Percentiles rank a stretch among this genome's conserved stretches.
phyloP scores from a whole-genome alignment of 208 protist genomes.

The Trichomonas vaginalis region DNA sequence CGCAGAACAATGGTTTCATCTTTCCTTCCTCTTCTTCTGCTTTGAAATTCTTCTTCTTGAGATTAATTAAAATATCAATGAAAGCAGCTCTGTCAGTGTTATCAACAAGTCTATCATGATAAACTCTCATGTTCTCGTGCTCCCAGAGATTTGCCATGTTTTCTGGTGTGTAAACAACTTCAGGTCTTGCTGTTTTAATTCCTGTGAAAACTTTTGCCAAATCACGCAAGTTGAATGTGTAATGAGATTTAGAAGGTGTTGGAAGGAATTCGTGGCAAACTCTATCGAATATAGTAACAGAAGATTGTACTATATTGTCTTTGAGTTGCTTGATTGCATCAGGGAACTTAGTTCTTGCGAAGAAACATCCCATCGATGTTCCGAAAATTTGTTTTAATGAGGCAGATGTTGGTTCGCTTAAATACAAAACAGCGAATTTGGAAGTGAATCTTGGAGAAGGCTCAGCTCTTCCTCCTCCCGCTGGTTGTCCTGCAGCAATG shows the following conservation, averaged over 20 bases:
- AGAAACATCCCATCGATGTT: constrained; percentile 26
- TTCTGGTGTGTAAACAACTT: constrained; percentile 28
- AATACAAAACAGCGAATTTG: constrained; percentile 34
- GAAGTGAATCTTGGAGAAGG: constrained; percentile 32
- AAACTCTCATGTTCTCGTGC: constrained; percentile 79
- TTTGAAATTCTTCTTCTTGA: constrained; percentile 24
- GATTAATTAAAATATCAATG: constrained; percentile 31
- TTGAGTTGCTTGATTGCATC: background rate
- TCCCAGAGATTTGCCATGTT: constrained; percentile 59
- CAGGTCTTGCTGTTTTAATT: constrained; percentile 12
- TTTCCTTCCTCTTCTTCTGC: background rate
- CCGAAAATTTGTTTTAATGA: constrained; percentile 32
- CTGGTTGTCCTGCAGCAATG: constrained; percentile 37
- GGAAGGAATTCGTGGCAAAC: constrained; percentile 37
- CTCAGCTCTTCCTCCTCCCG: constrained; percentile 38
- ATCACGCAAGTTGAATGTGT: constrained; percentile 92
- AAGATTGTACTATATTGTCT: constrained; percentile 28
- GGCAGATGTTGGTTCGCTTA: constrained; percentile 18
- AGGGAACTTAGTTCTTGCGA: background rate
- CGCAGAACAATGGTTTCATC: background rate
- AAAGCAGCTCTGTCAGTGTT: constrained; percentile 65
- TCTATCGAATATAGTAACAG: constrained; percentile 40
- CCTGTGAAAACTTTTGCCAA: constrained; percentile 61
- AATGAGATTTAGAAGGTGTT: constrained; percentile 83
- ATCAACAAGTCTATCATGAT: constrained; percentile 81